A percentile compares a stretch with the other conserved stretches of the same genome.
Conservation (phyloP, 2,329 filamentous ascomycete species). For the Pseudomassariella vexata region DNA sequence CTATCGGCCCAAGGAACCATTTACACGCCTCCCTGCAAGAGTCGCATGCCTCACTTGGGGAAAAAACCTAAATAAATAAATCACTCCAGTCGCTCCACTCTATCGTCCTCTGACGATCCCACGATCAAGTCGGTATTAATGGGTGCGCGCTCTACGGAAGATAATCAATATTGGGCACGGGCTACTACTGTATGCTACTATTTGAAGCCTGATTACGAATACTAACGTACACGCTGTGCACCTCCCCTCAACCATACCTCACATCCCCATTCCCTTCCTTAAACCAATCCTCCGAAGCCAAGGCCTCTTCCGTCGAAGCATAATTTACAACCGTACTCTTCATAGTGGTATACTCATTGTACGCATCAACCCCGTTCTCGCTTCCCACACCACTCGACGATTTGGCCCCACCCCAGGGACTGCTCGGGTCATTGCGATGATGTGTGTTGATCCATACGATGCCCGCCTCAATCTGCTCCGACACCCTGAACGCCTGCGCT, state of each 20-base stretch:
- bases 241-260: conserved; percentile 46
- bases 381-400: conserved; percentile 61
- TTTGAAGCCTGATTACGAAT: not conserved
- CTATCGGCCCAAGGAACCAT: too few species aligned
- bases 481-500: conserved; percentile 66
- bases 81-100: too few species aligned
- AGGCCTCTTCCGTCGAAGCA: conserved; percentile 45
- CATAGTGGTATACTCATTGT: conserved; percentile 50
- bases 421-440: conserved; percentile 67
- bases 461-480: conserved; percentile 64
- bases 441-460: conserved; percentile 55
- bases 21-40: too few species aligned
- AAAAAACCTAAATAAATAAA: too few species aligned
- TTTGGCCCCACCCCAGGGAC: conserved; percentile 63
- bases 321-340: conserved; percentile 70
- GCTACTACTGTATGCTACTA: too few species aligned
- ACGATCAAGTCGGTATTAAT: too few species aligned
- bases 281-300: conserved; percentile 62
- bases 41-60: too few species aligned
- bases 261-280: conserved; percentile 49
- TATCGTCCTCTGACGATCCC: too few species aligned
- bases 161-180: too few species aligned
- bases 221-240: not conserved
- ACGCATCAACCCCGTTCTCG: conserved; percentile 65
- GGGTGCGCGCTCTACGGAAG: too few species aligned